These are phyloP conservation scores for Hyaloscypha variabilis DNA, from an alignment of 495 filamentous ascomycete genomes.

Conservation along the genomic window DNA sequence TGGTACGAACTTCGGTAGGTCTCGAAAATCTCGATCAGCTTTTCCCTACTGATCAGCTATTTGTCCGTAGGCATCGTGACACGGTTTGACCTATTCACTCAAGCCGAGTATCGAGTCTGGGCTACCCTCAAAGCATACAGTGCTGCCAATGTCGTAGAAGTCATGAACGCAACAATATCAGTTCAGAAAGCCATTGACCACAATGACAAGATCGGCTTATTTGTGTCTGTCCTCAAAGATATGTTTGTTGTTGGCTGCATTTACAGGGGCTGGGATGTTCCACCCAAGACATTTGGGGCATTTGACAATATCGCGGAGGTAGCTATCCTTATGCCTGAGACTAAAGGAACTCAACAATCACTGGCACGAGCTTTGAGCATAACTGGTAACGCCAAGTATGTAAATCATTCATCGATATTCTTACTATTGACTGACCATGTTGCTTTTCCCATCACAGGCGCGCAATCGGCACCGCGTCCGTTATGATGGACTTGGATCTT, in stretches of 20 bases:
- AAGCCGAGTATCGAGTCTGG: constrained; percentile 27
- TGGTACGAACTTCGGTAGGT: constrained; percentile 53
- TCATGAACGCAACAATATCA: constrained; percentile 1
- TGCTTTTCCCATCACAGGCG: neutral
- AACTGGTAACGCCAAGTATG: neutral
- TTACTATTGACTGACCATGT: neutral
- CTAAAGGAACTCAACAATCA: neutral
- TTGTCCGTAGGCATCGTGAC: constrained; percentile 49
- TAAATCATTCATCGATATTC: neutral
- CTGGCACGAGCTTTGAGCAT: neutral
- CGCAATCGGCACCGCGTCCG: neutral
- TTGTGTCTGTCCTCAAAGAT: constrained; percentile 1
- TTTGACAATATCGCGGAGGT: neutral
- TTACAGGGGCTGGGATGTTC: neutral
- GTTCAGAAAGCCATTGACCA: constrained; percentile 13
- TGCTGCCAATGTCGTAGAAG: neutral
- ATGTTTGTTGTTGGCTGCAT: neutral
- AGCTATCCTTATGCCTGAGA: neutral
- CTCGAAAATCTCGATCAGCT: constrained; percentile 26
- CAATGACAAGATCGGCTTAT: constrained; percentile 9
- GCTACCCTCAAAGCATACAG: neutral
- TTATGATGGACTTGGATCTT: constrained; percentile 1
- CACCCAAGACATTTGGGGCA: neutral
- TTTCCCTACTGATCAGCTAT: neutral
- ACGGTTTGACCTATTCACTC: constrained; percentile 46